A percentile compares a stretch with the other conserved stretches of the same genome.
Evolutionary conservation across 345 rosid genomes (phyloP).

Genomic region (Jatropha curcas): DNA sequence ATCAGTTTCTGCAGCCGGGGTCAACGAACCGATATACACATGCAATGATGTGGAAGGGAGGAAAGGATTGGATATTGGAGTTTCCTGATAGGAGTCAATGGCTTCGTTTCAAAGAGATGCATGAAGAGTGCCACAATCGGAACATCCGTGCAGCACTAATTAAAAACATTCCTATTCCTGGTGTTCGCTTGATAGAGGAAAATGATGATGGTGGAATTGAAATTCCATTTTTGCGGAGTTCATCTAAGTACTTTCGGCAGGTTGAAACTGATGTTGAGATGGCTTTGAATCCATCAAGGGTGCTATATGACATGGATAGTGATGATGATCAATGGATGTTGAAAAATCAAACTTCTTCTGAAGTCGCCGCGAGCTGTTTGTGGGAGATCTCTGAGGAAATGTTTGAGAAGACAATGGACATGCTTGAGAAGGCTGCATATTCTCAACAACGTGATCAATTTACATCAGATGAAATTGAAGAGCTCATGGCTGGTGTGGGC

Average conservation of each 20-base stretch:
- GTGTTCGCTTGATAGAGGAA: conserved; percentile 71
- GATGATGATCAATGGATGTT: conserved; percentile 81
- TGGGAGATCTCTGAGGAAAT: conserved; percentile 51
- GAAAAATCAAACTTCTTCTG: conserved; percentile 42
- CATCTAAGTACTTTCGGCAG: conserved; percentile 69
- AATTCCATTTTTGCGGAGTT: conserved; percentile 45
- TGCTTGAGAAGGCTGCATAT: conserved; percentile 87
- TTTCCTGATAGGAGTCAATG: conserved; percentile 92
- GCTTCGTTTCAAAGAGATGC: conserved; percentile 93
- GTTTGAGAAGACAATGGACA: conserved; percentile 82
- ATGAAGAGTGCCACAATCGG: conserved; percentile 92
- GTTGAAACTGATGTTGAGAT: conserved; percentile 86
- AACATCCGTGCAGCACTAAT: conserved; percentile 80
- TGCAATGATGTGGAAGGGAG: conserved; percentile 99
- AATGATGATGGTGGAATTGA: conserved; percentile 53
- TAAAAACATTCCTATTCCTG: conserved; percentile 94
- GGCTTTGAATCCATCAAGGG: conserved; percentile 78
- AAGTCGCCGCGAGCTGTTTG: conserved; percentile 35
- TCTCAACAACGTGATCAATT: conserved; percentile 67
- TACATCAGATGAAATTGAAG: conserved; percentile 62
- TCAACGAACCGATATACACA: conserved; percentile 88
- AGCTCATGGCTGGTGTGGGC: conserved; percentile 56
- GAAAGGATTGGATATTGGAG: conserved; percentile 92
- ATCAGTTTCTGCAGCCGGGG: conserved; percentile 92
- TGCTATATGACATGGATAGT: conserved; percentile 94